These are phyloP conservation scores for Syzygium oleosum DNA, from an alignment of 345 rosid species.

Conservation along the genomic window DNA sequence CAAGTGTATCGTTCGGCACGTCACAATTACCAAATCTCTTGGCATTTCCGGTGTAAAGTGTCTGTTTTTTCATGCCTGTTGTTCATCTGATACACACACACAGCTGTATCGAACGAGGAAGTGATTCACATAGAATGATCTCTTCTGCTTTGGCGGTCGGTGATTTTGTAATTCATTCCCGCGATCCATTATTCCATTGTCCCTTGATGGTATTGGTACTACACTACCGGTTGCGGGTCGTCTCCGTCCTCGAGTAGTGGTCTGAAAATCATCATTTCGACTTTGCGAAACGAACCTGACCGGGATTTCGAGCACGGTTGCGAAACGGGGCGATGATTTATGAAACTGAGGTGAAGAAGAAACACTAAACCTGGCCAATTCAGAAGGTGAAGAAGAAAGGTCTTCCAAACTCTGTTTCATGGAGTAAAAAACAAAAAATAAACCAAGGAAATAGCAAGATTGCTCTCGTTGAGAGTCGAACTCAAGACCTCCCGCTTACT, in stretches of 20 bases:
- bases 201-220: background rate
- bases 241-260: background rate
- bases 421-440: background rate
- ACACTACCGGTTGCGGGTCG: background rate
- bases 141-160: background rate
- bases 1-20: constrained; percentile 11
- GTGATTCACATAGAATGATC: background rate
- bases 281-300: background rate
- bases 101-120: background rate
- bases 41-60: background rate
- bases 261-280: background rate
- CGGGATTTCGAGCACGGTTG: background rate
- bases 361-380: too few species aligned
- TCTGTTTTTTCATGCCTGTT: background rate
- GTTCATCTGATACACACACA: background rate
- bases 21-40: background rate
- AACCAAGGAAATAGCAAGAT: accelerated
- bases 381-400: too few species aligned
- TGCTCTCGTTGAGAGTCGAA: constrained; percentile 95
- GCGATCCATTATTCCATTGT: background rate
- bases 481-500: constrained; percentile 99
- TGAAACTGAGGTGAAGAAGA: too few species aligned
- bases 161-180: background rate
- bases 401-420: background rate
- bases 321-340: background rate